phyloP scores from a whole-genome alignment of 2,329 filamentous ascomycete species.

The Aphanoascus verrucosus region DNA sequence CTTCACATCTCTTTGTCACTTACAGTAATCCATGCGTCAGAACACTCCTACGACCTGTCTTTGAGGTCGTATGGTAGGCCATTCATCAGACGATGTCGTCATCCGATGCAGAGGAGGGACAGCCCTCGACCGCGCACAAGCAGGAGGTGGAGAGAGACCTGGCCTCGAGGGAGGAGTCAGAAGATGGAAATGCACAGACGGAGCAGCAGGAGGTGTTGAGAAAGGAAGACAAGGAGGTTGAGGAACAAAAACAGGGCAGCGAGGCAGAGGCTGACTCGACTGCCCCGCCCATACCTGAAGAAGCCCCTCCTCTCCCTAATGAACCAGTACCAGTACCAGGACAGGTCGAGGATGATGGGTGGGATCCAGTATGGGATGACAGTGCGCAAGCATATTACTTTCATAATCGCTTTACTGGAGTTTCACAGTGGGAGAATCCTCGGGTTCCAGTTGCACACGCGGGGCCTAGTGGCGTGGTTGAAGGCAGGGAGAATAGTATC shows the following conservation, averaged over 20 bases:
- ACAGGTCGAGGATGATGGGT: conserved; percentile 52
- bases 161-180: neutral
- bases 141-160: conserved; percentile 2
- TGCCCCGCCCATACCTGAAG: conserved; percentile 34
- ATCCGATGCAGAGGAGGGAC: conserved; percentile 1
- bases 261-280: conserved; percentile 18
- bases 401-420: conserved; percentile 65
- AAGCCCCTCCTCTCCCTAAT: conserved; percentile 41
- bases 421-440: conserved; percentile 78
- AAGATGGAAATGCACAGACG: neutral
- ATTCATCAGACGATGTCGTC: neutral
- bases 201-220: conserved; percentile 1
- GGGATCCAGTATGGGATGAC: conserved; percentile 69
- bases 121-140: neutral
- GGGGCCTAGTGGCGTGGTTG: conserved; percentile 21
- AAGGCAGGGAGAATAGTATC: conserved; percentile 27
- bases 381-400: conserved; percentile 65
- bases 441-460: conserved; percentile 47
- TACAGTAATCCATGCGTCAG: neutral
- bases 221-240: conserved; percentile 12
- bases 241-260: neutral
- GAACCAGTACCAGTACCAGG: conserved; percentile 43
- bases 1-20: neutral
- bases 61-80: neutral
- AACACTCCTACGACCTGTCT: neutral